phyloP scores from a whole-genome alignment of 441 rosid species.

The Pelargonium cotyledonis region DNA sequence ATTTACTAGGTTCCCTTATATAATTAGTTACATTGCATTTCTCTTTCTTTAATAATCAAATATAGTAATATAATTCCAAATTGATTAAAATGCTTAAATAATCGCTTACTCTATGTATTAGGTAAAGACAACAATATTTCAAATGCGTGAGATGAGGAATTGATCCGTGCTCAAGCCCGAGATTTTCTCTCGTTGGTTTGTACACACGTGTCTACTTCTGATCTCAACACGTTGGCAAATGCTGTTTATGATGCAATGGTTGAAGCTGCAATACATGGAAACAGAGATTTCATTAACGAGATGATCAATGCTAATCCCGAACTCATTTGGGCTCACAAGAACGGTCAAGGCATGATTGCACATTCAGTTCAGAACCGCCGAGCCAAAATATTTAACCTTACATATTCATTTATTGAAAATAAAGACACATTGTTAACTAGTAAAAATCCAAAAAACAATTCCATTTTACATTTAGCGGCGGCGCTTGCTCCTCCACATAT shows the following conservation, averaged over 20 bases:
- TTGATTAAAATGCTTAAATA: too few species aligned
- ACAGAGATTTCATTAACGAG: neutral
- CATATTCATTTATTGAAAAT: too few species aligned
- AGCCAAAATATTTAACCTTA: neutral
- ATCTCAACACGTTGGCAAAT: too few species aligned
- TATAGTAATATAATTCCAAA: too few species aligned
- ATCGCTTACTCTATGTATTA: too few species aligned
- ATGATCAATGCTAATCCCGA: neutral
- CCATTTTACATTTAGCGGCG: conserved; percentile 19
- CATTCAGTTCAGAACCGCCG: neutral
- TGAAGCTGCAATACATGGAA: neutral
- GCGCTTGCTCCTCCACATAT: conserved; percentile 19
- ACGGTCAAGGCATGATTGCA: too few species aligned
- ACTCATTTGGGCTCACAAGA: neutral
- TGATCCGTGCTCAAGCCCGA: too few species aligned
- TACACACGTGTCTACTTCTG: neutral
- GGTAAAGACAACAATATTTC: too few species aligned
- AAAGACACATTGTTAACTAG: neutral
- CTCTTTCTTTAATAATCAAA: too few species aligned
- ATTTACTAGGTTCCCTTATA: too few species aligned
- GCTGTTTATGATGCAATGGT: neutral
- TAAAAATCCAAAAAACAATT: neutral
- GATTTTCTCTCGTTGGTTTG: neutral
- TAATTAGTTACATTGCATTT: too few species aligned
- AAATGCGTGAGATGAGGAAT: too few species aligned